Base-by-base conservation (phyloP, 768 basidiomycete species). In the Naganishia onofrii region DNA sequence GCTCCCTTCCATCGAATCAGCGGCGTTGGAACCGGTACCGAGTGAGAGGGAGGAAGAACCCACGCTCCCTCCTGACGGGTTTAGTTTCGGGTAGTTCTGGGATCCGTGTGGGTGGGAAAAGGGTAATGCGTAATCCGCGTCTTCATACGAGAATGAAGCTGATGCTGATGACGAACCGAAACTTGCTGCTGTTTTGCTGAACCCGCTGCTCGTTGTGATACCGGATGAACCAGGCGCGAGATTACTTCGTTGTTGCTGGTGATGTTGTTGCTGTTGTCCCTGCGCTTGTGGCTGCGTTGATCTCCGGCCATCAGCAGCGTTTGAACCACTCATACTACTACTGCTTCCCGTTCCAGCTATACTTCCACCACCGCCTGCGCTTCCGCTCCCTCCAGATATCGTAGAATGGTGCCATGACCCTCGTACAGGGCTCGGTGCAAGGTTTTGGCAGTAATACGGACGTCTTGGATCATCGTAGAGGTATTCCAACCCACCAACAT, bases 401-500 rank as follows among this genome's bases (percentile, higher is more conserved):
- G 21, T n/a, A 13, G 60, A 36, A n/a, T 28, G 21, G 21, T 63
- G 42, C 60, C 60, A 63, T 28, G 42, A 63, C 21, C 42, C 28
- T 21, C 60, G 1, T 1, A 21, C 36, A 9, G 60, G 42, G 42
- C 42, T 42, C 42, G 42, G 38, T 28, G 60, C 36, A 21, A 63
- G 36, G 15, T 63, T 46, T 31, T 57, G 31, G 10, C 57, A 28
- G 52, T 38, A 63, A 31, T 72, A 72, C 32, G 71, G 71, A 12
- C 53, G 29, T 65, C 71, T 9, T 3, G 71, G 71, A 57, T 72
- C 71, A 52, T 72, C 71, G 36, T 68, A 72, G 15, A 72, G 23
- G 44, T 67, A 72, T 34, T 68, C 71, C 8, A 64, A n/a, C 2
- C 58, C 57, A 1, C 29, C 57, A 29, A 12, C 9, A 53, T 32